Conservation (phyloP, 352 stramenopile species). For the Phytophthora multivora region DNA sequence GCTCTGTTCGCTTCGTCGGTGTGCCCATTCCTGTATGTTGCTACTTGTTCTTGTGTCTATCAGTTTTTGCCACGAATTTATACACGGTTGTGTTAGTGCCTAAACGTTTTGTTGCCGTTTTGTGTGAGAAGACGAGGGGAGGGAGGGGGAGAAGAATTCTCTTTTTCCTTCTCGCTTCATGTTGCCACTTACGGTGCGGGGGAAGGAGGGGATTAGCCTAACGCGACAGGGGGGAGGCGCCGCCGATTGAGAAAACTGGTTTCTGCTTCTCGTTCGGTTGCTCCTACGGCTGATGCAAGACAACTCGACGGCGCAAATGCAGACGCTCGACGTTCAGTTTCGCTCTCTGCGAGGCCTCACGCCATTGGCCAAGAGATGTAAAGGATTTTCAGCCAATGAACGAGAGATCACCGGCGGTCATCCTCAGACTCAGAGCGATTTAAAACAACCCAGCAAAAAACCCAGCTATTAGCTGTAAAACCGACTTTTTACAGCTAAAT, state of each 20-base stretch:
- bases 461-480: too few species aligned
- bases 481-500: too few species aligned
- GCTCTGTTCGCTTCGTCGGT: slow-evolving; percentile 53
- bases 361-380: slow-evolving; percentile 29
- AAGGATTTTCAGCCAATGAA: too few species aligned
- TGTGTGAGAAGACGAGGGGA: not conserved
- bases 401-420: too few species aligned
- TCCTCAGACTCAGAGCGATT: too few species aligned
- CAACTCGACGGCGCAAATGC: slow-evolving; percentile 36
- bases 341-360: slow-evolving; percentile 13
- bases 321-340: slow-evolving; percentile 38
- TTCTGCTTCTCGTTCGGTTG: slow-evolving; percentile 31
- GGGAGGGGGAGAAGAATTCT: not conserved
- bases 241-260: slow-evolving; percentile 29
- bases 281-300: slow-evolving; percentile 29
- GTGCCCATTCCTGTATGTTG: slow-evolving; percentile 49
- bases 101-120: not conserved
- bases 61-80: not conserved
- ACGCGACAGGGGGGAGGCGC: slow-evolving; percentile 10
- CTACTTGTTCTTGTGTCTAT: not conserved
- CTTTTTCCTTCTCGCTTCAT: not conserved
- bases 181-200: not conserved
- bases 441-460: too few species aligned
- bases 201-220: not conserved
- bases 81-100: not conserved